Evolutionary conservation across 2,329 filamentous ascomycete genomes (phyloP).

Genomic region (Podosphaera xanthii): DNA sequence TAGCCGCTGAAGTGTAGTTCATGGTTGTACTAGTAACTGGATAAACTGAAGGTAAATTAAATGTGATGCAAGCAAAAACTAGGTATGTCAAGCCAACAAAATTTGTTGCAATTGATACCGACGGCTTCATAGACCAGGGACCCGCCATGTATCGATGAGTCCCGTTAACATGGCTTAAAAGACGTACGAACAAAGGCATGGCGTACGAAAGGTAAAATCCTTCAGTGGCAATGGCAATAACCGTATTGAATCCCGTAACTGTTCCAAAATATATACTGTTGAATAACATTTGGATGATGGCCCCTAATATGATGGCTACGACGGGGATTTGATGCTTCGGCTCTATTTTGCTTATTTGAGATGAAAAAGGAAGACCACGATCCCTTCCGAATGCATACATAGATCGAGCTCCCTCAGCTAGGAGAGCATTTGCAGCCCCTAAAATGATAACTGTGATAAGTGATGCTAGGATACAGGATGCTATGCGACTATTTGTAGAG

Average conservation of each 20-base stretch:
- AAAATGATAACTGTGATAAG: slow-evolving; percentile 20
- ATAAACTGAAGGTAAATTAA: slow-evolving; percentile 28
- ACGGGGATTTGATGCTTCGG: slow-evolving; percentile 24
- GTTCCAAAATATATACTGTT: slow-evolving; percentile 32
- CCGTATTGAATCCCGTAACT: slow-evolving; percentile 29
- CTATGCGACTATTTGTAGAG: slow-evolving; percentile 18
- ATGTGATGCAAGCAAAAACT: slow-evolving; percentile 29
- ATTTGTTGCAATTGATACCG: slow-evolving; percentile 20
- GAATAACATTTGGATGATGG: slow-evolving; percentile 26
- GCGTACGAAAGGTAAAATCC: slow-evolving; percentile 37
- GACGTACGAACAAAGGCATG: slow-evolving; percentile 27
- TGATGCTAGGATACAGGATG: slow-evolving; percentile 19
- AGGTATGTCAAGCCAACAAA: slow-evolving; percentile 27
- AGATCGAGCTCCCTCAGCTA: slow-evolving; percentile 20
- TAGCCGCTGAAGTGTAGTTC: slow-evolving; percentile 34
- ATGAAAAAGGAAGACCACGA: slow-evolving; percentile 20
- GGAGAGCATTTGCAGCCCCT: slow-evolving; percentile 18
- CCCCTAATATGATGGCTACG: slow-evolving; percentile 24
- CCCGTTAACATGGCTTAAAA: slow-evolving; percentile 23
- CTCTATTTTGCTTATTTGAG: slow-evolving; percentile 23
- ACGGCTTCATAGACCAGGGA: slow-evolving; percentile 21
- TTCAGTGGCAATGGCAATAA: slow-evolving; percentile 31
- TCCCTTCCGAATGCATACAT: slow-evolving; percentile 23
- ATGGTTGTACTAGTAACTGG: slow-evolving; percentile 31
- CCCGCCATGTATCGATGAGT: slow-evolving; percentile 18